Conservation (phyloP, 805 yeast species). For the Candida orba region DNA sequence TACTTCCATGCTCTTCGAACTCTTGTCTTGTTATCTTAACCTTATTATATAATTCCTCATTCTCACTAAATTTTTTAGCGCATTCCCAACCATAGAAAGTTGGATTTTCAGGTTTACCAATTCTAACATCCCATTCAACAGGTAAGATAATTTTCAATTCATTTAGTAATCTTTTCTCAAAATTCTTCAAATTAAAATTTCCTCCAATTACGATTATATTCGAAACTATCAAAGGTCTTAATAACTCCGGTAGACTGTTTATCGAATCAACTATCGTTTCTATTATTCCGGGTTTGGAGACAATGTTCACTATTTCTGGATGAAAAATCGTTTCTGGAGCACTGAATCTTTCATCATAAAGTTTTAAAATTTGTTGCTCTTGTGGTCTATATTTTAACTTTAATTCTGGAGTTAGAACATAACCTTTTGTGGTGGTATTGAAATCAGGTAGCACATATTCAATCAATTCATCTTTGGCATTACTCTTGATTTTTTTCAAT, state of each 20-base stretch:
- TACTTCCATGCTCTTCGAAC: constrained; percentile 74
- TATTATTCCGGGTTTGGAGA: constrained; percentile 69
- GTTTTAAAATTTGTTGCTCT: constrained; percentile 56
- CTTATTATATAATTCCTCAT: constrained; percentile 30
- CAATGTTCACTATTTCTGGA: constrained; percentile 73
- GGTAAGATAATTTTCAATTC: constrained; percentile 67
- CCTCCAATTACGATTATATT: constrained; percentile 86
- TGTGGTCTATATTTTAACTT: constrained; percentile 27
- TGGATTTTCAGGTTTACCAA: constrained; percentile 32
- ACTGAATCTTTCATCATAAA: constrained; percentile 81
- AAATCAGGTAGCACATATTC: constrained; percentile 86
- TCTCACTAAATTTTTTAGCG: constrained; percentile 33
- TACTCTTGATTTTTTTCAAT: constrained; percentile 30
- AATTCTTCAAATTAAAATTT: constrained; percentile 61
- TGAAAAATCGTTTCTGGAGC: constrained; percentile 83
- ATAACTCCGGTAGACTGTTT: constrained; percentile 60
- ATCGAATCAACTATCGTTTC: constrained; percentile 65
- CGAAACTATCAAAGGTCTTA: constrained; percentile 68
- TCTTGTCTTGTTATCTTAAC: constrained; percentile 69
- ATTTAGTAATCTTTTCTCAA: constrained; percentile 47
- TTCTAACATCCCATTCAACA: constrained; percentile 57
- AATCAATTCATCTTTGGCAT: constrained; percentile 31
- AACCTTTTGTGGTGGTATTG: constrained; percentile 73
- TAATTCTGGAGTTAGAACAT: constrained; percentile 37
- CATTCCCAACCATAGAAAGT: constrained; percentile 52